phyloP scores from a whole-genome alignment of 495 filamentous ascomycete genomes.

The Penicillium coffeae region DNA sequence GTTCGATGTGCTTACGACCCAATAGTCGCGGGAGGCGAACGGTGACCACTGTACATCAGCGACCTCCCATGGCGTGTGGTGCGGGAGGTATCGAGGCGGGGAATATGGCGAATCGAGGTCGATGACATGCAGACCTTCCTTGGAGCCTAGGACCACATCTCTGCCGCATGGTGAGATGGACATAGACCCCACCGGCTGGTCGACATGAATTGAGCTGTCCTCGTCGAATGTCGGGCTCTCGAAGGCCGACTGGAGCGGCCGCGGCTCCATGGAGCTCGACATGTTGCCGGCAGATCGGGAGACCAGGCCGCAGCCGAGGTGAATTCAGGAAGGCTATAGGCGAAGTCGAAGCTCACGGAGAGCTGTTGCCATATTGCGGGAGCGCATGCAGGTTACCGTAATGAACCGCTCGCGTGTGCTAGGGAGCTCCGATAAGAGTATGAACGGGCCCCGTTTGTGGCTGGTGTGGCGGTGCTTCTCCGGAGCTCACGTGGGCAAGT shows the following conservation, averaged over 20 bases:
- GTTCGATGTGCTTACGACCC: conserved; percentile 92
- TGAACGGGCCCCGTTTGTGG: conserved; percentile 13
- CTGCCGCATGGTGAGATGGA: conserved; percentile 91
- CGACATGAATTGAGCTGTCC: conserved; percentile 78
- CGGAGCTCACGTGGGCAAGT: conserved; percentile 11
- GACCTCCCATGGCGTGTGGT: conserved; percentile 89
- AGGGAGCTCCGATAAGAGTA: conserved; percentile 15
- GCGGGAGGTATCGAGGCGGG: conserved; percentile 78
- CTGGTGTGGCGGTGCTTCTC: conserved; percentile 4
- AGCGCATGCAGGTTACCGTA: neutral
- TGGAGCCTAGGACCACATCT: conserved; percentile 88
- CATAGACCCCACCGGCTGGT: conserved; percentile 69
- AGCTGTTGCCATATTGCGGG: conserved; percentile 1
- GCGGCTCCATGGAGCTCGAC: conserved; percentile 37
- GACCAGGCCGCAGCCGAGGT: conserved; percentile 7
- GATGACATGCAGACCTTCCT: conserved; percentile 82
- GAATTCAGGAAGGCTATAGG: conserved; percentile 2
- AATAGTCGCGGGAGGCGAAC: conserved; percentile 81
- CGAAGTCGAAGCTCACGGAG: neutral
- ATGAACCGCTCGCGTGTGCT: conserved; percentile 3
- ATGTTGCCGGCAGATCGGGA: conserved; percentile 23
- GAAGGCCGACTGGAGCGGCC: conserved; percentile 59
- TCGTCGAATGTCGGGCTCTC: conserved; percentile 85
- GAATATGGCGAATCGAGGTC: conserved; percentile 90
- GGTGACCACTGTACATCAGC: conserved; percentile 99